These are phyloP conservation scores for Populus pruinosa DNA, from an alignment of 345 rosid species.

Conservation along the genomic window DNA sequence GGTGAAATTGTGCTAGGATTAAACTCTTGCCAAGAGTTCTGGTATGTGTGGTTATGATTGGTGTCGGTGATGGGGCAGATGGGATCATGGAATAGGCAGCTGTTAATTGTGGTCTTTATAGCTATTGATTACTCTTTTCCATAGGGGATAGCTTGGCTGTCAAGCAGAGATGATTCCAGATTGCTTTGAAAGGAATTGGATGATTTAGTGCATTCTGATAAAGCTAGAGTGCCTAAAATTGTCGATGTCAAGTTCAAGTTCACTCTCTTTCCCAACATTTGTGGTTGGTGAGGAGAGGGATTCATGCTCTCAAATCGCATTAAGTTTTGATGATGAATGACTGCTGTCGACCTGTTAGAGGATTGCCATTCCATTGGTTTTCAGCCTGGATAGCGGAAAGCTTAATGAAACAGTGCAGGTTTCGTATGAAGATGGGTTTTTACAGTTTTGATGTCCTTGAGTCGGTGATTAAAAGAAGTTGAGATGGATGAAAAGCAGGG, in stretches of 20 bases:
- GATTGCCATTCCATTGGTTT: background rate
- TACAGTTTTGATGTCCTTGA: too few species aligned
- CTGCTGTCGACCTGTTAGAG: background rate
- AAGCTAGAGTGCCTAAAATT: background rate
- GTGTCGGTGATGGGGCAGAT: constrained; percentile 13
- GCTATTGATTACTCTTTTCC: constrained; percentile 5
- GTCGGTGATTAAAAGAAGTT: background rate
- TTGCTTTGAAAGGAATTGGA: background rate
- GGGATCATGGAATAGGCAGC: background rate
- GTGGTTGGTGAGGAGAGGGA: background rate
- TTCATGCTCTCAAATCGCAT: background rate
- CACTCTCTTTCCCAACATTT: background rate
- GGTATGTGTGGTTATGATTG: constrained; percentile 1
- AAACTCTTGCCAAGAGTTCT: background rate
- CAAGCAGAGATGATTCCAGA: background rate
- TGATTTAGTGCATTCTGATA: background rate
- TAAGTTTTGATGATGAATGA: background rate
- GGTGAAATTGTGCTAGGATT: background rate
- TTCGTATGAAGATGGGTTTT: background rate
- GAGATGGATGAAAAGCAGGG: background rate
- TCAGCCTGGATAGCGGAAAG: background rate
- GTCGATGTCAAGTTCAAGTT: background rate
- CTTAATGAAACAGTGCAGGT: background rate
- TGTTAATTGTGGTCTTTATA: background rate
- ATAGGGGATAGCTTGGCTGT: background rate